Conservation (phyloP, 2,329 filamentous ascomycete genomes). For the Colletotrichum musicola region DNA sequence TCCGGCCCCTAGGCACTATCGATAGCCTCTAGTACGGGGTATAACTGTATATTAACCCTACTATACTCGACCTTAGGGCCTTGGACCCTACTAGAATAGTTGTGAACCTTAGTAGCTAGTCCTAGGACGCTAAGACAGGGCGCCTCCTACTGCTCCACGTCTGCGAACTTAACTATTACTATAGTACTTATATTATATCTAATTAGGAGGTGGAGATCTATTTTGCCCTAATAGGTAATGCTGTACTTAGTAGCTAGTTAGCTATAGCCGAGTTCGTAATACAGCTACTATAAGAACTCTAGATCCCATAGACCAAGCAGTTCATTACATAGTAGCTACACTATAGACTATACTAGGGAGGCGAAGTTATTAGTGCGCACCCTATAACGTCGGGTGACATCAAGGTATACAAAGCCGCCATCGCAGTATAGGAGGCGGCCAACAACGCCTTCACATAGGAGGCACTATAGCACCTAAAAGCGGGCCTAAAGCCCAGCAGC, state of each 20-base stretch:
- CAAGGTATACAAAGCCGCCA: neutral
- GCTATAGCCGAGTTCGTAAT: neutral
- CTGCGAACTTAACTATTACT: neutral
- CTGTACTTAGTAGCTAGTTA: conserved; percentile 22
- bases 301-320: conserved; percentile 23
- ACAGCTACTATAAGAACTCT: conserved; percentile 27
- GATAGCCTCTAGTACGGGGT: too few species aligned
- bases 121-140: neutral
- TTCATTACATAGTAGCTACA: conserved; percentile 27
- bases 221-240: neutral
- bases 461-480: neutral
- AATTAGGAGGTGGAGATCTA: neutral
- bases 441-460: conserved; percentile 3
- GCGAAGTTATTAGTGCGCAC: neutral
- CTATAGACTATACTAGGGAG: neutral
- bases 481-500: neutral
- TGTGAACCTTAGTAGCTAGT: neutral
- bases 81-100: conserved; percentile 1
- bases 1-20: too few species aligned
- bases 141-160: conserved; percentile 6
- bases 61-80: too few species aligned
- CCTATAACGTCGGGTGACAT: neutral
- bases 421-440: neutral
- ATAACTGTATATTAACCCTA: too few species aligned
- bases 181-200: neutral